Evolutionary conservation across 2,329 filamentous ascomycete genomes (phyloP).

Genomic region (Chaetomium sp.): DNA sequence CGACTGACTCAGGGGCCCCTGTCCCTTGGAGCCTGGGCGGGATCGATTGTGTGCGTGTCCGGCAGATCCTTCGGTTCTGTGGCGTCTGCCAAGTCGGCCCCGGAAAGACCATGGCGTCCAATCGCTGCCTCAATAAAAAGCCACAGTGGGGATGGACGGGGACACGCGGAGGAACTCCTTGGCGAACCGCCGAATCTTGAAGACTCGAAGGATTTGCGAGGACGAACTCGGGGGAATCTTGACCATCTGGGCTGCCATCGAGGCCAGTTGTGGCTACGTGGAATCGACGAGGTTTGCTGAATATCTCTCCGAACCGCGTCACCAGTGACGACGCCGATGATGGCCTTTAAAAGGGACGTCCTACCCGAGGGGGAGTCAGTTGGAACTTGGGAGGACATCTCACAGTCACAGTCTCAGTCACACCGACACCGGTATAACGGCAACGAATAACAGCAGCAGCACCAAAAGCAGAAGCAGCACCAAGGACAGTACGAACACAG

Average conservation of each 20-base stretch:
- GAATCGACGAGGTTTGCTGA: not conserved
- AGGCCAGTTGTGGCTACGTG: no score
- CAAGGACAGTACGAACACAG: not conserved
- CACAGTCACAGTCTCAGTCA: no score
- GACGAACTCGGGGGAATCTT: not conserved
- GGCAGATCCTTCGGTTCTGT: constrained; percentile 6
- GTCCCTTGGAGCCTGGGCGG: not conserved
- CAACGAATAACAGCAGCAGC: no score
- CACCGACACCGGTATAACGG: not conserved
- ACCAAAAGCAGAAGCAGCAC: not conserved
- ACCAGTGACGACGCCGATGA: not conserved
- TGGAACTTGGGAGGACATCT: not conserved
- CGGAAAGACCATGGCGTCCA: constrained; percentile 16
- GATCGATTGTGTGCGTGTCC: constrained; percentile 4
- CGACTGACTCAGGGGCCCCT: not conserved
- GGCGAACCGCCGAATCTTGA: not conserved
- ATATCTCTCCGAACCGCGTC: constrained; percentile 15
- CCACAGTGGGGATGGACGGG: constrained; percentile 21
- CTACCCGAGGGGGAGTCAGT: not conserved
- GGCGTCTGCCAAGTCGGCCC: constrained; percentile 25
- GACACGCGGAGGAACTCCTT: constrained; percentile 22
- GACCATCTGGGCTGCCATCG: not conserved
- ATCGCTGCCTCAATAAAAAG: constrained; percentile 12
- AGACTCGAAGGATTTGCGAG: not conserved
- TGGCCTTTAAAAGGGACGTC: not conserved